phyloP scores from a whole-genome alignment of 2,329 filamentous ascomycete species.

The Xylariaceae sp. region DNA sequence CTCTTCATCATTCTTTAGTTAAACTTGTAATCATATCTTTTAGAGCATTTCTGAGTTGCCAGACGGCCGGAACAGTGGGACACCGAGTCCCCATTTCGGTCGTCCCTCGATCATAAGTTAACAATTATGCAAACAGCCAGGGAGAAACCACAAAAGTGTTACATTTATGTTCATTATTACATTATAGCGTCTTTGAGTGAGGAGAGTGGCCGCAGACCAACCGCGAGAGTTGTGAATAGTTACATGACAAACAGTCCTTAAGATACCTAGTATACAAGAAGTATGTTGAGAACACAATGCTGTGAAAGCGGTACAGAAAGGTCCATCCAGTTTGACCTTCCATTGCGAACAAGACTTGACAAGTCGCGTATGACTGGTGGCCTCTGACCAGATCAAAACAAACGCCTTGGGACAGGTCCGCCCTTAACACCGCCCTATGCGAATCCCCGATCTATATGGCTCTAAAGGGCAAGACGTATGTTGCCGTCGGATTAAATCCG shows the following conservation, averaged over 20 bases:
- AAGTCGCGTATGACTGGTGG: too few relatives aligned
- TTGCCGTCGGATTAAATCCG: neutral
- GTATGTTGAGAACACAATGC: conserved; percentile 8
- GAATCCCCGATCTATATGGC: conserved; percentile 21
- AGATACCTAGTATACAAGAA: conserved; percentile 21
- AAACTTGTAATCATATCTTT: too few relatives aligned
- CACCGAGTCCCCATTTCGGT: too few relatives aligned
- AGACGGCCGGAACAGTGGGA: too few relatives aligned
- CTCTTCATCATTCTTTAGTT: too few relatives aligned
- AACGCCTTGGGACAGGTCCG: conserved; percentile 19
- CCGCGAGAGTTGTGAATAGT: conserved; percentile 14
- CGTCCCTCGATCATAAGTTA: too few relatives aligned
- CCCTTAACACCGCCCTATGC: conserved; percentile 27
- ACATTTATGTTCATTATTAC: conserved; percentile 4
- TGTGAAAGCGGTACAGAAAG: neutral
- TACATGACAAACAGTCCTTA: conserved; percentile 16
- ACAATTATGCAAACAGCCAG: neutral
- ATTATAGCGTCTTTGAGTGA: conserved; percentile 20
- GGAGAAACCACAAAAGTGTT: conserved; percentile 1
- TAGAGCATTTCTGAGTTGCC: too few relatives aligned
- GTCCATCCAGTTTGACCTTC: too few relatives aligned
- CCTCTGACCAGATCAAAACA: neutral
- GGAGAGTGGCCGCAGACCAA: conserved; percentile 28
- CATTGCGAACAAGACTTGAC: conserved; percentile 1
- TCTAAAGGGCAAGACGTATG: conserved; percentile 7